Evolutionary conservation across 805 yeast genomes (phyloP).

Genomic region (Cyberlindnera nakhonratchasimensis): DNA sequence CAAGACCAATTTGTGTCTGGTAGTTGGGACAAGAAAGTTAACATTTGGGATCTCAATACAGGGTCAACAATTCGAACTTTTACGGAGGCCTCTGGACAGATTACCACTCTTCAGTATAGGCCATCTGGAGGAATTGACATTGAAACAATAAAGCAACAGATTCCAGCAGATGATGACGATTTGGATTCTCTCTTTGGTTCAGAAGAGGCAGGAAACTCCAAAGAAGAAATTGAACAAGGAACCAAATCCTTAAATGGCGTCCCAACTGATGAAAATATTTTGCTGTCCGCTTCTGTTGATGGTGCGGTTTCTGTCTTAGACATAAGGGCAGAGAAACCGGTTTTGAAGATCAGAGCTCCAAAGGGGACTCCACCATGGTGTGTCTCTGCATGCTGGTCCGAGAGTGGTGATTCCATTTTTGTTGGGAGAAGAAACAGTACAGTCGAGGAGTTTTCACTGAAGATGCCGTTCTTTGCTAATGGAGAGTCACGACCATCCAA

Average conservation of each 20-base stretch:
- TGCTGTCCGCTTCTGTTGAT: slow-evolving; percentile 78
- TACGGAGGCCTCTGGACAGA: slow-evolving; percentile 66
- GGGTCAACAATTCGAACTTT: slow-evolving; percentile 50
- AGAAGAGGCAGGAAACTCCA: slow-evolving; percentile 41
- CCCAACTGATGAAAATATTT: slow-evolving; percentile 44
- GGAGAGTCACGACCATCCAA: slow-evolving; percentile 50
- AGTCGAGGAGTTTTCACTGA: slow-evolving; percentile 70
- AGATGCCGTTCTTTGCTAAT: slow-evolving; percentile 43
- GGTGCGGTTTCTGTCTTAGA: slow-evolving; percentile 88
- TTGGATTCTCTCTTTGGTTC: slow-evolving; percentile 59
- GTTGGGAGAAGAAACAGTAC: slow-evolving; percentile 88
- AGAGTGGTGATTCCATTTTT: slow-evolving; percentile 71
- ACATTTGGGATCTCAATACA: slow-evolving; percentile 82
- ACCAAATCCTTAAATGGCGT: background rate
- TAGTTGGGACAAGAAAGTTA: slow-evolving; percentile 81
- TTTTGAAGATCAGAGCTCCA: slow-evolving; percentile 50
- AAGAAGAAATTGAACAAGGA: slow-evolving; percentile 22
- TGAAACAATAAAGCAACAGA: slow-evolving; percentile 19
- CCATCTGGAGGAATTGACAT: slow-evolving; percentile 40
- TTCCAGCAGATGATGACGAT: slow-evolving; percentile 36
- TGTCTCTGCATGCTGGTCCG: slow-evolving; percentile 83
- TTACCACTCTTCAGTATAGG: slow-evolving; percentile 70
- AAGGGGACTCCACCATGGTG: slow-evolving; percentile 90
- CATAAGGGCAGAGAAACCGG: slow-evolving; percentile 46
- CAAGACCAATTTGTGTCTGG: slow-evolving; percentile 75